Conservation (phyloP, 805 yeast genomes). For the Torulaspora quercuum region DNA sequence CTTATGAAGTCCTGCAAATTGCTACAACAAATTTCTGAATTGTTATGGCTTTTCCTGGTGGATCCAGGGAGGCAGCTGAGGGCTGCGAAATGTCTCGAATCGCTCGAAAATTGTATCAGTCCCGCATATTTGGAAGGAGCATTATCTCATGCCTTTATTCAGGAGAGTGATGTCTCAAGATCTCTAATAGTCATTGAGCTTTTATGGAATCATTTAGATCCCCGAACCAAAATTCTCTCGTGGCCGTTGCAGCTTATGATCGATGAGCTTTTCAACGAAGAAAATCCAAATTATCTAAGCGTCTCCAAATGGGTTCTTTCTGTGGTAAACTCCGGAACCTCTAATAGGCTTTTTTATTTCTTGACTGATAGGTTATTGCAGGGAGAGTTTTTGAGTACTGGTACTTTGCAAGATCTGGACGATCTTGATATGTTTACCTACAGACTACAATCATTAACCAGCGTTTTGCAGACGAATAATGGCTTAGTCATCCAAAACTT, state of each 20-base stretch:
- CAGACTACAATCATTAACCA: conserved; percentile 50
- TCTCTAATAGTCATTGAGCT: conserved; percentile 56
- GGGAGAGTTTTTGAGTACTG: conserved; percentile 36
- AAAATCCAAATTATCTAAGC: conserved; percentile 42
- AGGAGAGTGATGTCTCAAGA: conserved; percentile 37
- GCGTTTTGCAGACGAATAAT: conserved; percentile 48
- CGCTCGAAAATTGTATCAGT: conserved; percentile 52
- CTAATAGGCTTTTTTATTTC: conserved; percentile 58
- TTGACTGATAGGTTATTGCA: conserved; percentile 54
- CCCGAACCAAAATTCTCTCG: conserved; percentile 37
- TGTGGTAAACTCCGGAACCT: conserved; percentile 48
- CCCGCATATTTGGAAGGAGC: conserved; percentile 68
- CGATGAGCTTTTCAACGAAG: conserved; percentile 53
- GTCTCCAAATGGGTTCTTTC: conserved; percentile 50
- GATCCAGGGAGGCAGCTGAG: conserved; percentile 62
- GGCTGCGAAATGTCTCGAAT: conserved; percentile 61
- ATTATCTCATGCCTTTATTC: conserved; percentile 51
- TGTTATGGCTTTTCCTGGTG: conserved; percentile 54
- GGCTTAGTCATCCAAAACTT: conserved; percentile 46
- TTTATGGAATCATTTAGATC: conserved; percentile 71
- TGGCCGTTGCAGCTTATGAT: conserved; percentile 65
- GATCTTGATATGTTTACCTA: conserved; percentile 66
- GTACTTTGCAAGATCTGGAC: conserved; percentile 41
- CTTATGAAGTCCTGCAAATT: conserved; percentile 25
- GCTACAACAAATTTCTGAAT: conserved; percentile 34